phyloP scores from a whole-genome alignment of 495 filamentous ascomycete species.

The Hyaloscypha variabilis region DNA sequence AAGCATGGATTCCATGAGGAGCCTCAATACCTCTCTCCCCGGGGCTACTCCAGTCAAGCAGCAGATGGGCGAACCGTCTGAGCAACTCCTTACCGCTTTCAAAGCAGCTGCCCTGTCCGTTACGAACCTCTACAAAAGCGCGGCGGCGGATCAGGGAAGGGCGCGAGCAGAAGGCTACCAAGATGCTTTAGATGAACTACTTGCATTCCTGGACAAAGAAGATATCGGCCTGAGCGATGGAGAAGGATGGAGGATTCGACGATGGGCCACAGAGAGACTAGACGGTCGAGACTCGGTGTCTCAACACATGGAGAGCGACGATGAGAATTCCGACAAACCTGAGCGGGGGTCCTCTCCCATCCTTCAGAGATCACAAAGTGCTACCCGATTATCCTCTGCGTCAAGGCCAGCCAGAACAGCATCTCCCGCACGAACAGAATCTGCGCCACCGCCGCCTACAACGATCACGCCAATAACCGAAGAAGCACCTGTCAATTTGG shows the following conservation, averaged over 20 bases:
- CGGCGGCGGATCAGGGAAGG: conserved; percentile 73
- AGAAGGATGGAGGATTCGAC: conserved; percentile 78
- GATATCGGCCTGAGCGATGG: conserved; percentile 76
- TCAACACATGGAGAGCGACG: conserved; percentile 69
- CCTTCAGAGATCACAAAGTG: conserved; percentile 51
- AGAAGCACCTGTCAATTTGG: conserved; percentile 39
- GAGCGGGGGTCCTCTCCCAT: conserved; percentile 64
- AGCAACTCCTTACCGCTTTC: conserved; percentile 86
- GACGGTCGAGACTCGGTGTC: conserved; percentile 53
- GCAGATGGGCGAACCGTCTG: conserved; percentile 62
- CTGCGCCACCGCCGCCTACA: conserved; percentile 38
- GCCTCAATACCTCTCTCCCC: conserved; percentile 69
- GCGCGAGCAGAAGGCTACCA: conserved; percentile 83
- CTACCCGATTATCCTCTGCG: conserved; percentile 33
- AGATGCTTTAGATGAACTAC: conserved; percentile 88
- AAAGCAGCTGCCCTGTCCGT: conserved; percentile 91
- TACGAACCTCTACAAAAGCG: conserved; percentile 93
- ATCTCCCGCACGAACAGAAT: conserved; percentile 50
- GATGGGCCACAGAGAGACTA: conserved; percentile 81
- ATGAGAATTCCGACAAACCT: conserved; percentile 63
- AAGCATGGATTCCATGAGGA: conserved; percentile 75
- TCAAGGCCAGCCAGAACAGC: conserved; percentile 27
- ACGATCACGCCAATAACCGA: conserved; percentile 23
- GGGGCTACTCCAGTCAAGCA: conserved; percentile 43
- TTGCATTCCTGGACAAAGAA: conserved; percentile 81